These are phyloP conservation scores for Hypoxylon sp. DNA, from an alignment of 2,329 filamentous ascomycete genomes.

Conservation along the genomic window DNA sequence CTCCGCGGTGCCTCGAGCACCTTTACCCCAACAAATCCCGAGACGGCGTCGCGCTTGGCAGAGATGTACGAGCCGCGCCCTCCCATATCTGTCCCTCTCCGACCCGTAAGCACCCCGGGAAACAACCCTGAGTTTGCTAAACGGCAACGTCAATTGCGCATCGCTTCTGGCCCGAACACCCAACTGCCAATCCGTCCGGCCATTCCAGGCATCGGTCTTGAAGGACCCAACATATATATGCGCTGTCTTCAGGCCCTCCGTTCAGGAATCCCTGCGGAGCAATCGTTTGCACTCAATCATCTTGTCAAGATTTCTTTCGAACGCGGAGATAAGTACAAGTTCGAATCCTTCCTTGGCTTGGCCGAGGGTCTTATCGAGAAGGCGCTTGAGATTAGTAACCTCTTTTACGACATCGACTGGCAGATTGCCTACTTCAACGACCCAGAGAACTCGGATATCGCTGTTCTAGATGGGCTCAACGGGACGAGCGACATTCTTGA, in stretches of 20 bases:
- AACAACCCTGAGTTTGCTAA: slow-evolving; percentile 80
- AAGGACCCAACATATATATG: slow-evolving; percentile 91
- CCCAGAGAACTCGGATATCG: slow-evolving; percentile 68
- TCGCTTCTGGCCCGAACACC: slow-evolving; percentile 54
- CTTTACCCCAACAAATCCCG: slow-evolving; percentile 69
- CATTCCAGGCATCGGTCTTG: slow-evolving; percentile 74
- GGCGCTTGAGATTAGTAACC: slow-evolving; percentile 79
- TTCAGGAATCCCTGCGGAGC: slow-evolving; percentile 83
- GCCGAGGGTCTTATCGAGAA: slow-evolving; percentile 91
- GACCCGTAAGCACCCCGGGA: slow-evolving; percentile 80
- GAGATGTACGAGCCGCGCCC: slow-evolving; percentile 79
- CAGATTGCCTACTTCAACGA: slow-evolving; percentile 76
- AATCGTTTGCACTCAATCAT: slow-evolving; percentile 94
- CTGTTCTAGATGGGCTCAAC: slow-evolving; percentile 68
- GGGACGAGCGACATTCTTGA: slow-evolving; percentile 81
- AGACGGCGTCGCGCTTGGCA: slow-evolving; percentile 72
- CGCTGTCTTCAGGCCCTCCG: slow-evolving; percentile 87
- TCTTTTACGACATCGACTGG: slow-evolving; percentile 90
- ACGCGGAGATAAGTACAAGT: slow-evolving; percentile 94
- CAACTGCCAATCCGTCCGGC: slow-evolving; percentile 69
- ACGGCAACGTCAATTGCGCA: slow-evolving; percentile 64
- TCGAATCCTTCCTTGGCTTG: slow-evolving; percentile 90
- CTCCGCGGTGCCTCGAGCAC: slow-evolving; percentile 57
- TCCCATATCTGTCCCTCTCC: slow-evolving; percentile 75
- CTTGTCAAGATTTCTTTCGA: slow-evolving; percentile 96